Base-by-base conservation (phyloP, 345 rosid genomes). In the Linum tenue region DNA sequence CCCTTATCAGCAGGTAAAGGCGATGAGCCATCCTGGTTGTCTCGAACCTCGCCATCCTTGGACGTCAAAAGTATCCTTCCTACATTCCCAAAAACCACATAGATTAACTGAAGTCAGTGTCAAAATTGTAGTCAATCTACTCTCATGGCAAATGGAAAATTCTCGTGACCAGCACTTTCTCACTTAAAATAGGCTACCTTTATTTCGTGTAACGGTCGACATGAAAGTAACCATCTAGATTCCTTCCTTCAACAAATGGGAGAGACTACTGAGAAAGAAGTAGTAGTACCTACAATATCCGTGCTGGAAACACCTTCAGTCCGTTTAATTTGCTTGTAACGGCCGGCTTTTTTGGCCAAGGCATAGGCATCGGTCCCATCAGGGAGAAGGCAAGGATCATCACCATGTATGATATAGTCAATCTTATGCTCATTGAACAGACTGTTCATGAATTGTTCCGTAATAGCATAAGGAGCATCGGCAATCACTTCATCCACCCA, bases 241-340 rank as follows among this genome's bases (percentile, higher is more conserved):
- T 22, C 31, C 53, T 48, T 48, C 7, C 53, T 48, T 48, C 11
- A 17, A 17, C 5, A 56, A 51, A 37, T 15, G 7, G 41, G 44
- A 2, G 53, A 31, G 38, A n/a, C 15, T 3, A 7, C 37, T 7
- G 16, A 14, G 37, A 39, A 10, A 7, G 60, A 4, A 14, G 39
- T 57, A 72, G 15, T 37, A 73, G 50, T 69, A 87, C 95, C 95
- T 50, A 85, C 95, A 42, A 87, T 79, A 64, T 87, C 95, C 0
- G 95, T 87, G 83, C 88, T 87, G 16, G 95, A 87, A 40, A 87
- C 90, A 10, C 95, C 95, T 74, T 87, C 91, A 1, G 89, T 87
- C 22, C 95, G 90, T 78, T 87, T 87, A 66, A 87, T 87, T 76
- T 87, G 95, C 74, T 83, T 87, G 76, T 79, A 87, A 44, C 90